These are phyloP conservation scores for Colletotrichum gigasporum DNA, from an alignment of 2,329 filamentous ascomycete species.

Conservation along the genomic window DNA sequence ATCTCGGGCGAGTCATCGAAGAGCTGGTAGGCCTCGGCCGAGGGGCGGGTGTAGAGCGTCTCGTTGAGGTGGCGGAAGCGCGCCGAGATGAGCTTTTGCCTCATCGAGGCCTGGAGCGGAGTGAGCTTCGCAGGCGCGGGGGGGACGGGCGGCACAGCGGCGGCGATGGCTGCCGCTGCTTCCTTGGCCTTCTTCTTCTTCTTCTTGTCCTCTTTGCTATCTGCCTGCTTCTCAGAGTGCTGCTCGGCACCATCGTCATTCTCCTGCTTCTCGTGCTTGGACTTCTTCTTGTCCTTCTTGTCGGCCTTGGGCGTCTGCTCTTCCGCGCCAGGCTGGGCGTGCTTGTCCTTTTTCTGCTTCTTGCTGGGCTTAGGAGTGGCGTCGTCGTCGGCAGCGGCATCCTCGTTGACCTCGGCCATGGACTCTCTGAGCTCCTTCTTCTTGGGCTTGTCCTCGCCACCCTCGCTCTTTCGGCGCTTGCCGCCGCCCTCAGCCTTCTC, in stretches of 20 bases:
- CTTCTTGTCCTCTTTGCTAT: slow-evolving; percentile 19
- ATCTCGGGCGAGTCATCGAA: slow-evolving; percentile 90
- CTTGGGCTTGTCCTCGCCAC: slow-evolving; percentile 27
- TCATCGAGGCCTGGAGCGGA: slow-evolving; percentile 92
- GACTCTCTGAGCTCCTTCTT: slow-evolving; percentile 39
- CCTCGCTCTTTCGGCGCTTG: slow-evolving; percentile 28
- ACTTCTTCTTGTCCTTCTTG: slow-evolving; percentile 50
- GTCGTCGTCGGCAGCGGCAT: slow-evolving; percentile 16
- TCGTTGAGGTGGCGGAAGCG: slow-evolving; percentile 98
- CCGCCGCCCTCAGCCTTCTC: slow-evolving; percentile 34
- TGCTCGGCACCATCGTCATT: slow-evolving; percentile 21
- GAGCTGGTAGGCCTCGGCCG: slow-evolving; percentile 80
- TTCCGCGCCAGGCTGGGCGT: slow-evolving; percentile 35
- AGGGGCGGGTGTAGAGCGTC: slow-evolving; percentile 93
- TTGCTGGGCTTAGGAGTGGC: slow-evolving; percentile 19
- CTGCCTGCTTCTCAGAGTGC: slow-evolving; percentile 15
- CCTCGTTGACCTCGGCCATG: slow-evolving; percentile 35
- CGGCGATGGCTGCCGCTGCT: slow-evolving; percentile 35
- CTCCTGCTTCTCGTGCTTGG: slow-evolving; percentile 32
- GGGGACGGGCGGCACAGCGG: slow-evolving; percentile 45
- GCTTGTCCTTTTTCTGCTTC: slow-evolving; percentile 37
- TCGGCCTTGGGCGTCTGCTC: slow-evolving; percentile 35
- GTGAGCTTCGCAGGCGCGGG: slow-evolving; percentile 74
- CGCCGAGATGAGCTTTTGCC: slow-evolving; percentile 91
- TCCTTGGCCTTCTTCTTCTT: slow-evolving; percentile 32